These are phyloP conservation scores for Leishmania mexicana DNA, from an alignment of 208 protist species.

Conservation along the genomic window DNA sequence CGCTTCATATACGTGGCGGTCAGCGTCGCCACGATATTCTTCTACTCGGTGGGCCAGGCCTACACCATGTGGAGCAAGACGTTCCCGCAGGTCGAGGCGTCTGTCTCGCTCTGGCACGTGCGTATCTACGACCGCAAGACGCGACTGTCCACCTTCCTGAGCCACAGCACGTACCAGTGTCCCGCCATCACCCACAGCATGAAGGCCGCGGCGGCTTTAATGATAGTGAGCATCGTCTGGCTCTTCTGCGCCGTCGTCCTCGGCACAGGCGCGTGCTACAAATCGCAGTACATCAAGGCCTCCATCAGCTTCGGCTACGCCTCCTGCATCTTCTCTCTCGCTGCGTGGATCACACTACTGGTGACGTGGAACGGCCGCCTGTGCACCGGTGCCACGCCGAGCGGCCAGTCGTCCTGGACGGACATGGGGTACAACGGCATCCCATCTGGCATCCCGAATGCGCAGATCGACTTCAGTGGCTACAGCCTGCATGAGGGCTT, in stretches of 20 bases:
- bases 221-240: slow-evolving; percentile 50
- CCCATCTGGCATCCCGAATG: slow-evolving; percentile 41
- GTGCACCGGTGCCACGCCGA: slow-evolving; percentile 29
- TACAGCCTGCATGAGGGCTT: slow-evolving; percentile 43
- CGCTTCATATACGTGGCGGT: slow-evolving; percentile 45
- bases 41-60: slow-evolving; percentile 49
- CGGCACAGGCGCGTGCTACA: slow-evolving; percentile 38
- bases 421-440: slow-evolving; percentile 56
- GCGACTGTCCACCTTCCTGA: slow-evolving; percentile 41
- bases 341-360: slow-evolving; percentile 42
- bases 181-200: slow-evolving; percentile 45
- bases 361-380: slow-evolving; percentile 32
- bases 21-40: slow-evolving; percentile 36
- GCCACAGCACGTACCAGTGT: slow-evolving; percentile 44
- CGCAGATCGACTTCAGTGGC: slow-evolving; percentile 36
- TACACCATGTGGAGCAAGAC: slow-evolving; percentile 37
- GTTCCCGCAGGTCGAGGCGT: slow-evolving; percentile 37
- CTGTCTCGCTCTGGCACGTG: slow-evolving; percentile 52
- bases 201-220: slow-evolving; percentile 51
- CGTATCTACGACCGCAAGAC: slow-evolving; percentile 44
- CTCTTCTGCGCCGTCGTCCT: slow-evolving; percentile 44
- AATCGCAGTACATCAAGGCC: slow-evolving; percentile 11
- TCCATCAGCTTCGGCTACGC: slow-evolving; percentile 31
- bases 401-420: slow-evolving; percentile 38
- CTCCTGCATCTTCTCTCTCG: slow-evolving; percentile 32